Base-by-base conservation (phyloP, 768 basidiomycete genomes). In the Sistotremastrum niveocremeum region DNA sequence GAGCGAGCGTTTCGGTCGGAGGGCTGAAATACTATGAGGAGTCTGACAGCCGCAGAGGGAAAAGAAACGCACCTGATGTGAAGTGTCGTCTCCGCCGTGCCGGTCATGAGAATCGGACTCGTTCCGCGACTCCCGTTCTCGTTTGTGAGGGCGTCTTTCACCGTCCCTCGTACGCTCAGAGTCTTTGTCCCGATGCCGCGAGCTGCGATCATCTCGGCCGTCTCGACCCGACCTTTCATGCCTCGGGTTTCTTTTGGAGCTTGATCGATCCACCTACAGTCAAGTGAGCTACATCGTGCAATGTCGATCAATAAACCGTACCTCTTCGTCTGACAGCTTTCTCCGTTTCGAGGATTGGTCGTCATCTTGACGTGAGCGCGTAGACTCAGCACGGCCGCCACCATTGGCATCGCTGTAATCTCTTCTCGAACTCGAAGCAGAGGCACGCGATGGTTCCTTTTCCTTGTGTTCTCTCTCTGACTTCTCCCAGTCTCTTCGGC, bases 41-140 rank as follows among this genome's bases (percentile, higher is more conserved):
- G 31, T 7, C 10, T 8, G 35, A 45, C 34, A 29, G 30, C 30
- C 36, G 39, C 7, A 38, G n/a, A 11, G 40, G 35, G 20, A 45
- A 30, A 33, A 47, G 31, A 34, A 5, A 65, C 79, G 57, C 57
- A 86, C 84, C 55, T 88, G 84, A 45, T 88, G 85, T 33, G 87
- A 85, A 0, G 68, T 55, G 44, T 62, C 62, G 37, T 64, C 63
- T 34, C 61, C 44, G 34, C 63, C 60, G 44, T 63, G 59, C 10
- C 62, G 60, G 42, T 47, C 46, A 9, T 31, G 20, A 31, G 39
- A 34, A 5, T 49, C 49, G 7, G 34, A 44, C 10, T 37, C 42
- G 20, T 45, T 46, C 29, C 48, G 46, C n/a, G 39, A 38, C 6
- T 50, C 47, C 11, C 50, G 47, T 6, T 48, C 47, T 45, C 42